phyloP scores from a whole-genome alignment of 2,329 filamentous ascomycete species.

The Mariannaea elegans region DNA sequence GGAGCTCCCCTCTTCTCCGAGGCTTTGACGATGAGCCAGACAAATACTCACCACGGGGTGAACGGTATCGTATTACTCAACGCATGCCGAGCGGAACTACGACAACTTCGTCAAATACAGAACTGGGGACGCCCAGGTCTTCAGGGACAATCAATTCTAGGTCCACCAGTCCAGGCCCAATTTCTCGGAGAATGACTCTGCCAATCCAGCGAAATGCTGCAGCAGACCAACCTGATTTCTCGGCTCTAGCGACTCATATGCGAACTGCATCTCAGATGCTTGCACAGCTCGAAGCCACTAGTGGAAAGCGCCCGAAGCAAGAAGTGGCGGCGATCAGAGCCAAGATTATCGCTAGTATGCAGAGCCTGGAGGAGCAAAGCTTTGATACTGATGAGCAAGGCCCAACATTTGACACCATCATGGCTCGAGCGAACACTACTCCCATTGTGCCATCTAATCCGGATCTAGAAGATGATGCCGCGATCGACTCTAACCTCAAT shows the following conservation, averaged over 20 bases:
- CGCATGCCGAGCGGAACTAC: conserved; percentile 70
- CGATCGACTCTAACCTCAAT: conserved; percentile 64
- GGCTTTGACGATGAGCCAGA: conserved; percentile 60
- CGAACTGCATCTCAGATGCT: conserved; percentile 88
- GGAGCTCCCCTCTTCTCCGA: conserved; percentile 75
- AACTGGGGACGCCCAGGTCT: conserved; percentile 71
- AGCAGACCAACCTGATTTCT: conserved; percentile 80
- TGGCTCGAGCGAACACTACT: conserved; percentile 72
- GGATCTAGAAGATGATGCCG: conserved; percentile 65
- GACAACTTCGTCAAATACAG: conserved; percentile 67
- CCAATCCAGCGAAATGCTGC: conserved; percentile 62
- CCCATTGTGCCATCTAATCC: conserved; percentile 50
- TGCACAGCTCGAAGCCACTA: conserved; percentile 81
- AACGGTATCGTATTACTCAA: conserved; percentile 50
- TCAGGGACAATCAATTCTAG: conserved; percentile 75
- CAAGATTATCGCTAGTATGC: conserved; percentile 91
- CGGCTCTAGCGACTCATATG: conserved; percentile 86
- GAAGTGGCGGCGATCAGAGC: conserved; percentile 86
- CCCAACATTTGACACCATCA: conserved; percentile 84
- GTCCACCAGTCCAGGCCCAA: conserved; percentile 70
- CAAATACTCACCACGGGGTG: conserved; percentile 40
- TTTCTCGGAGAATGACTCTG: conserved; percentile 67
- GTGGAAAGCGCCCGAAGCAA: conserved; percentile 79
- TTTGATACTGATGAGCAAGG: conserved; percentile 79
- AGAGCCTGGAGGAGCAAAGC: conserved; percentile 84